Evolutionary conservation across 192 early-diverging fungal species (phyloP).

Genomic region (Coemansia sp.): DNA sequence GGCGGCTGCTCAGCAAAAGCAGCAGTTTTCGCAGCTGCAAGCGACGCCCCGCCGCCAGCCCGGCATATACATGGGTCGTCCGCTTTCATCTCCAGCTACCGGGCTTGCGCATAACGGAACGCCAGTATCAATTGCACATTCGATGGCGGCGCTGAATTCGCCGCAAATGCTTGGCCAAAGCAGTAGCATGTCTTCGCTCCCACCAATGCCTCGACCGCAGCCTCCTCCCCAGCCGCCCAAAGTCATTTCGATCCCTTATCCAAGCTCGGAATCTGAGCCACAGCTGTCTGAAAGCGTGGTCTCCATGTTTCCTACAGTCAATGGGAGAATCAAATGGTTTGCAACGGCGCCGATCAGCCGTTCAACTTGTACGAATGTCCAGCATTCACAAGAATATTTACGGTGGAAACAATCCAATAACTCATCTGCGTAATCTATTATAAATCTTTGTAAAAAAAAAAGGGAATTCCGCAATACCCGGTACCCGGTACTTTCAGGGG

Average conservation of each 20-base stretch:
- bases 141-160: background rate
- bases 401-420: constrained; percentile 18
- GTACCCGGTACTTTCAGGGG: no score
- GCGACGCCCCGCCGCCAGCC: constrained; percentile 8
- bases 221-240: background rate
- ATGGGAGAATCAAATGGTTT: constrained; percentile 44
- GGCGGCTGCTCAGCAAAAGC: constrained; percentile 11
- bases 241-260: constrained; percentile 17
- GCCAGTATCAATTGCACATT: background rate
- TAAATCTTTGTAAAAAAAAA: no score
- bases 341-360: constrained; percentile 28
- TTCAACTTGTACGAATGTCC: background rate
- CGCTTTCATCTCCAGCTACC: constrained; percentile 5
- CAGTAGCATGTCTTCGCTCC: background rate
- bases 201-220: constrained; percentile 2
- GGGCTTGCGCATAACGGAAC: background rate
- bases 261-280: constrained; percentile 10
- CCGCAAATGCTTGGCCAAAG: background rate
- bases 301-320: constrained; percentile 30
- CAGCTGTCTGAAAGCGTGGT: constrained; percentile 36
- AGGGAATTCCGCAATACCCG: no score
- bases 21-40: constrained; percentile 13
- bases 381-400: constrained; percentile 33
- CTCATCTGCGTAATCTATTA: background rate
- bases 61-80: constrained; percentile 11